Evolutionary conservation across 805 yeast genomes (phyloP), one percentile per base, ranked within the genome.

Genomic region (Saccharomycopsis babjevae): DNA sequence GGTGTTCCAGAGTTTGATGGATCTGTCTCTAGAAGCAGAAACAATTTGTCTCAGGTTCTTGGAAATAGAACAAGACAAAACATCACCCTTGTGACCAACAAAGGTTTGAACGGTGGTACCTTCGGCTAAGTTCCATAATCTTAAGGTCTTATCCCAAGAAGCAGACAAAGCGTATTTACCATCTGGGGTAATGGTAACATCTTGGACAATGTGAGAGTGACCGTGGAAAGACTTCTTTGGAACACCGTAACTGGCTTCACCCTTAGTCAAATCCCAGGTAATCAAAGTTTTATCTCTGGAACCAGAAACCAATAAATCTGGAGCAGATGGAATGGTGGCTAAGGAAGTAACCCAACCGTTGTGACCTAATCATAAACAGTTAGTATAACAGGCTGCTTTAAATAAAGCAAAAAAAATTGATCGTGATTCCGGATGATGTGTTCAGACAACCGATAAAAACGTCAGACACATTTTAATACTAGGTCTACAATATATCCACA

Each of bases 1-100:
- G 80, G 96, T 89, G 87, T 94, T 93, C 99, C 99, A 94, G 81
- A 94, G 90, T 85, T 90, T 92, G 79, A 94, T 91, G 78, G 98
- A 89, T 86, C 89, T 89, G 81, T 94, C 99, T 82, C 66, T 92
- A 71, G 98, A 92, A 79, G 97, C 96, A 77, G 98, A 92, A 68
- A 92, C 97, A 74, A 94, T 90, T 81, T 90, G 96, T 83, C 97
- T 89, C 79, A 93, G 92, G 86, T 89, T 89, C 77, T 88, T 84
- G 74, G 97, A 87, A 78, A 94, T 89, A 70, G 97, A 89, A 73
- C 93, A 97, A 67, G 98, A 92, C 81, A 92, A 81, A 70, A 94
- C 99, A 78, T 94, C 99, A 74, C 91, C 89, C 70, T 83, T 84
- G 96, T 94, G 99, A 75, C 99, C 99, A 71, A 87, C 96, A 76